Evolutionary conservation across 768 basidiomycete genomes (phyloP).

Genomic region (Phlebiopsis gigantea): DNA sequence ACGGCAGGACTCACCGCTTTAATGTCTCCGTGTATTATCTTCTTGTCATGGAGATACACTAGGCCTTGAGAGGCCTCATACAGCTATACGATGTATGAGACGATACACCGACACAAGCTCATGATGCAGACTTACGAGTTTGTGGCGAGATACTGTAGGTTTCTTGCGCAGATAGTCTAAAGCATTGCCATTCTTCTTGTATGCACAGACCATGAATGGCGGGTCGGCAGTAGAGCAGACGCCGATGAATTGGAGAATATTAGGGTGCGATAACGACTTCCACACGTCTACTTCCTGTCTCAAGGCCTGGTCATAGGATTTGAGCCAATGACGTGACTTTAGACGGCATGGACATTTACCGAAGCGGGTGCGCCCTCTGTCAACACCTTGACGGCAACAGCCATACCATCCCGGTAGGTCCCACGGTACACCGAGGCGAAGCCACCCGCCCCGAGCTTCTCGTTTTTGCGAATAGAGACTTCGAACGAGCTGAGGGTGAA

Average conservation of each 20-base stretch:
- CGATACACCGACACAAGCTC: neutral
- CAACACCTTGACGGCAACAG: conserved; percentile 8
- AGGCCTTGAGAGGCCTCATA: conserved; percentile 18
- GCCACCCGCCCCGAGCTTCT: conserved; percentile 4
- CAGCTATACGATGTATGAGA: conserved; percentile 8
- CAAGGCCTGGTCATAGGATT: neutral
- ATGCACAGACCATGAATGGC: conserved; percentile 14
- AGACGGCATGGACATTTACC: neutral
- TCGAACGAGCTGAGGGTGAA: neutral
- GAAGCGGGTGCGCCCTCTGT: neutral
- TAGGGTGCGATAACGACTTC: conserved; percentile 14
- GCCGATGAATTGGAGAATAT: conserved; percentile 16
- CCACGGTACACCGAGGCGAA: conserved; percentile 5
- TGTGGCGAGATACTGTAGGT: conserved; percentile 9
- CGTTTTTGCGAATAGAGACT: neutral
- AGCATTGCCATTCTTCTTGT: conserved; percentile 12
- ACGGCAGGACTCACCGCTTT: conserved; percentile 15
- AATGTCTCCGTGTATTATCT: conserved; percentile 22
- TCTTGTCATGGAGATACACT: conserved; percentile 17
- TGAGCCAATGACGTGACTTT: too few relatives aligned
- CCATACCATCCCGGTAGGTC: conserved; percentile 1
- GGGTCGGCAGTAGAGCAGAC: conserved; percentile 1
- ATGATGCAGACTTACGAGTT: conserved; percentile 4
- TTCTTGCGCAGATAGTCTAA: conserved; percentile 10
- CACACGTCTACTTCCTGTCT: conserved; percentile 14